Percentiles rank a stretch among this genome's conserved stretches.
These are phyloP conservation scores for Pseudocercospora cruenta DNA, from an alignment of 2,329 filamentous ascomycete species.

Conservation along the genomic window DNA sequence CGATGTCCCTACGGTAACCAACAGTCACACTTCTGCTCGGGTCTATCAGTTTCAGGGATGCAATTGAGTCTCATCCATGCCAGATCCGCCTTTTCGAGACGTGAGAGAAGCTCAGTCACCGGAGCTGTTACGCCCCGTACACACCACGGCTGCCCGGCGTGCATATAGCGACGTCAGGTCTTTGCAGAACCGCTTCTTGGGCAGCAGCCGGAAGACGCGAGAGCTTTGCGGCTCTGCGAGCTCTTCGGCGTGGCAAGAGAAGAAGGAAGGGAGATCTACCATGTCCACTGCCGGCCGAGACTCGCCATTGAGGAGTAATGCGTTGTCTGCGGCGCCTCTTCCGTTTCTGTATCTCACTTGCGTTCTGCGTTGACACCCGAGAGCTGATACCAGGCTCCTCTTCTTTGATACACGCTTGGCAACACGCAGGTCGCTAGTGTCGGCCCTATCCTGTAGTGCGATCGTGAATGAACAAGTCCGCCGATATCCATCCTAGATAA, in stretches of 20 bases:
- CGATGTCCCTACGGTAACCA: not conserved
- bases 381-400: not conserved
- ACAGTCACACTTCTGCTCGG: not conserved
- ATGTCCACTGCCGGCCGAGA: not conserved
- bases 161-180: not conserved
- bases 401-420: not conserved
- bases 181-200: not conserved
- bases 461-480: not conserved
- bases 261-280: not conserved
- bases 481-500: not conserved
- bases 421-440: not conserved
- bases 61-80: not conserved
- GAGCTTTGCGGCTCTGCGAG: conserved; percentile 9
- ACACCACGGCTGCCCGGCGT: not conserved
- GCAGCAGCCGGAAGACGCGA: not conserved
- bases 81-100: not conserved
- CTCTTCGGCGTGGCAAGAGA: not conserved
- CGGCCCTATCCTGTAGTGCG: not conserved
- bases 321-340: not conserved
- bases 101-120: conserved; percentile 6
- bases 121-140: conserved; percentile 7
- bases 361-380: not conserved
- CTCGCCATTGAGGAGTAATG: not conserved
- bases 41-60: not conserved
- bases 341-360: not conserved